Evolutionary conservation across 2,329 filamentous ascomycete species (phyloP).

Genomic region (Botryotinia globosa): DNA sequence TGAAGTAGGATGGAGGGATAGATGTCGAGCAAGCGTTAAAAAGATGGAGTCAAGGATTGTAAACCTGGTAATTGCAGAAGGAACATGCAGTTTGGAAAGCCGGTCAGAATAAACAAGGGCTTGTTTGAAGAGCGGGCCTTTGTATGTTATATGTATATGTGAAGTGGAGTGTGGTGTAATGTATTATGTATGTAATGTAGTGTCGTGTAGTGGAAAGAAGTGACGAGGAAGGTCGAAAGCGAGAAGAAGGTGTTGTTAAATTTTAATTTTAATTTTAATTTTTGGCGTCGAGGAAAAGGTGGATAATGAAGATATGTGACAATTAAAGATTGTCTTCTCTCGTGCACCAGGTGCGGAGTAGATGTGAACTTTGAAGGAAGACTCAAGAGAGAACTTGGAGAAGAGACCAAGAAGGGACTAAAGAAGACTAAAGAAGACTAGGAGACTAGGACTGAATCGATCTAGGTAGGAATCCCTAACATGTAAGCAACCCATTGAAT

Average conservation of each 20-base stretch:
- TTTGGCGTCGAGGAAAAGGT: neutral
- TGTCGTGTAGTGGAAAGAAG: neutral
- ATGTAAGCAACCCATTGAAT: neutral
- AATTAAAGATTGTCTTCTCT: neutral
- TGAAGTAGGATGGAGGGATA: slow-evolving; percentile 5
- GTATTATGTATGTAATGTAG: too few species aligned
- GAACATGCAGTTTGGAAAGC: slow-evolving; percentile 24
- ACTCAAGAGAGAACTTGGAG: too few species aligned
- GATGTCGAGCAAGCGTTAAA: slow-evolving; percentile 25
- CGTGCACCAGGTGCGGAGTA: too few species aligned
- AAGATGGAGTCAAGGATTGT: slow-evolving; percentile 29
- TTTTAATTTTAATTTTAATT: neutral
- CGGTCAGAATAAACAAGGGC: slow-evolving; percentile 24
- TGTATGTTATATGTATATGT: slow-evolving; percentile 16
- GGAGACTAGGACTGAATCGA: neutral
- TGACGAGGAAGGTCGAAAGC: neutral
- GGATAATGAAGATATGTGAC: neutral
- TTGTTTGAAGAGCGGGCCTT: slow-evolving; percentile 28
- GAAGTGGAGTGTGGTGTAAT: neutral
- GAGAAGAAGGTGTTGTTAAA: neutral
- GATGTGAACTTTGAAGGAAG: too few species aligned
- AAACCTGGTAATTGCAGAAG: slow-evolving; percentile 32
- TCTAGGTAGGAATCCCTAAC: neutral
- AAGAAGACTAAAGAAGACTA: neutral
- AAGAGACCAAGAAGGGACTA: neutral